Percentiles rank a stretch among this genome's conserved stretches.
phyloP scores from a whole-genome alignment of 1,284 basidiomycete species.

The Cryptococcus sp. region DNA sequence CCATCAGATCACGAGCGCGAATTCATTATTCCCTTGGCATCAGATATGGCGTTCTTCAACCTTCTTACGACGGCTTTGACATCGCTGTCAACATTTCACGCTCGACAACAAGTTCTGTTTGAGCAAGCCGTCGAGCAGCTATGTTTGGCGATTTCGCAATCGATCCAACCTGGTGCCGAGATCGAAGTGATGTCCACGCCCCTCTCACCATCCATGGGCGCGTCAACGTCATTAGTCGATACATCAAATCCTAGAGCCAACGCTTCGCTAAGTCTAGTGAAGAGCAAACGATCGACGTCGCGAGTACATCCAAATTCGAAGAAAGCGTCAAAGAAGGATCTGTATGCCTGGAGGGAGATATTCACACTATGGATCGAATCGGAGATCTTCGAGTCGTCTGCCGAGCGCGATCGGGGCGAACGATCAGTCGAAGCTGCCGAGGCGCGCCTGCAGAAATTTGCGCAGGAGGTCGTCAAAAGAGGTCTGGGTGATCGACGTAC shows the following conservation, averaged over 20 bases:
- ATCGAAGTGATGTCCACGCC: slow-evolving; percentile 31
- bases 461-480: slow-evolving; percentile 65
- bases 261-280: background rate
- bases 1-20: slow-evolving; percentile 53
- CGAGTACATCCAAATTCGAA: background rate
- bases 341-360: slow-evolving; percentile 91
- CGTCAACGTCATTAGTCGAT: background rate
- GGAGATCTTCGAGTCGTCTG: slow-evolving; percentile 79
- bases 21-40: slow-evolving; percentile 75
- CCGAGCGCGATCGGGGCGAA: slow-evolving; percentile 76
- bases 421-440: slow-evolving; percentile 73
- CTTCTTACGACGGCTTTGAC: slow-evolving; percentile 72
- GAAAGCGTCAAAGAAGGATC: slow-evolving; percentile 58
- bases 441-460: slow-evolving; percentile 69
- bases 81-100: slow-evolving; percentile 68
- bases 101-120: slow-evolving; percentile 67
- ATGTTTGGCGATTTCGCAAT: slow-evolving; percentile 62
- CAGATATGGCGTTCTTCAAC: slow-evolving; percentile 80
- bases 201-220: slow-evolving; percentile 19
- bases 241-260: no score
- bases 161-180: slow-evolving; percentile 61
- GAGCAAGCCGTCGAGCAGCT: slow-evolving; percentile 64
- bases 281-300: background rate
- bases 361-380: slow-evolving; percentile 85
- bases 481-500: slow-evolving; percentile 63